Evolutionary conservation across 2,329 filamentous ascomycete species (phyloP), one percentile per base, ranked within the genome.

Genomic region (Cladosporium sphaerospermum): DNA sequence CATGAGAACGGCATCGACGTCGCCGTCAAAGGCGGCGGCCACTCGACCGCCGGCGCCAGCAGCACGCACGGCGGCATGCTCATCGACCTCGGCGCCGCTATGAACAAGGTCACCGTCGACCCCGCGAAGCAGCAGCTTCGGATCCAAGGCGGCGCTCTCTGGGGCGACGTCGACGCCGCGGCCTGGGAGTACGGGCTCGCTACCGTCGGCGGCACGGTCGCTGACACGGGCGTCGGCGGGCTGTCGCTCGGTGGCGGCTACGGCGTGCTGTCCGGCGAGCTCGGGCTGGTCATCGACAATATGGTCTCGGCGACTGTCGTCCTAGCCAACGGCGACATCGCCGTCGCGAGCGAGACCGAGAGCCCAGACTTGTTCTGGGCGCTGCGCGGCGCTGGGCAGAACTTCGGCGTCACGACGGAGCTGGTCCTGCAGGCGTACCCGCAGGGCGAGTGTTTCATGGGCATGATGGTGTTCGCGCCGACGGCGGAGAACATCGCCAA

Each of bases 171-270:
- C 10, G 80, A 84, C 57, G 65, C 71, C 5, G 75, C 74, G 0
- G 75, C 75, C 0, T 76, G 70, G 48, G 65, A 73, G 45, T 67
- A 79, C 59, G 73, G 74, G 0, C 72, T 84, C 2, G 81, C 80
- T 2, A 80, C 80, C 1, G 78, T 83, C 0, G 81, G 81, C 8
- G 82, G 82, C 2, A 83, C 81, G 0, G 79, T 84, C 9, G 79
- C 79, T 40, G 78, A 84, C 57, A 84, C 81, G 1, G 82, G 82
- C 5, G 77, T 85, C 5, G 81, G 79, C 2, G 82, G 79, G 0
- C 68, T 51, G 7, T 37, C 40, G 11, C 10, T 51, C 8, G 48
- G 48, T 6, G 60, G 60, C 4, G 60, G 60, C 9, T 62, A 61
- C 32, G 62, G 63, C 1, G 76, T 77, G 65, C 67, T 85, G 13